These are phyloP conservation scores for Colletotrichum sp. DNA, from an alignment of 2,329 filamentous ascomycete genomes.

Conservation along the genomic window DNA sequence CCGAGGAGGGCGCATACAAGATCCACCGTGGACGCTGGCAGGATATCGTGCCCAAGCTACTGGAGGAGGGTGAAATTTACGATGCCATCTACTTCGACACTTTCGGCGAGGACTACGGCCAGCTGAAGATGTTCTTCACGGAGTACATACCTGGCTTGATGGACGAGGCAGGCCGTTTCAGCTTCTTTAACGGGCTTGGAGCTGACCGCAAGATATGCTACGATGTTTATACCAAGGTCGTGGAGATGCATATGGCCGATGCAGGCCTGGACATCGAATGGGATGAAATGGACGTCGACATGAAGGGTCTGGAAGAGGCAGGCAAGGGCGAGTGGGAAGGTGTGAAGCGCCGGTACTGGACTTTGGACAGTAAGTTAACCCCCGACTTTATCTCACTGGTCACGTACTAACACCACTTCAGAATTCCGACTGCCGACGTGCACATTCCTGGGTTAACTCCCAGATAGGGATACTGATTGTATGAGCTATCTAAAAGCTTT, in stretches of 20 bases:
- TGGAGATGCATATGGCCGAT: constrained; percentile 88
- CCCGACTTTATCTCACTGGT: background rate
- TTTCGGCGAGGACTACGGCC: constrained; percentile 90
- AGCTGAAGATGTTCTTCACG: constrained; percentile 85
- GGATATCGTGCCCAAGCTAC: constrained; percentile 72
- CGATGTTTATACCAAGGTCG: constrained; percentile 92
- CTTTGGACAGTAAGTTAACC: constrained; percentile 67
- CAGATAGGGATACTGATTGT: background rate
- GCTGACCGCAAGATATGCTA: constrained; percentile 93
- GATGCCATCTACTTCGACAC: constrained; percentile 98
- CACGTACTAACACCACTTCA: constrained; percentile 30
- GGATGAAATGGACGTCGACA: constrained; percentile 77
- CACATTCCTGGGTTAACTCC: constrained; percentile 69
- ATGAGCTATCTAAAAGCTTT: constrained; percentile 11
- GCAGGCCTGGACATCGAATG: constrained; percentile 90
- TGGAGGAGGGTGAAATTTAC: constrained; percentile 73
- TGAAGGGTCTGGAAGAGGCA: constrained; percentile 65
- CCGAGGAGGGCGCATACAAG: constrained; percentile 71
- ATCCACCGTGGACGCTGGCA: constrained; percentile 83
- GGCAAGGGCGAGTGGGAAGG: constrained; percentile 85
- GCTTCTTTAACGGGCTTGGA: constrained; percentile 90
- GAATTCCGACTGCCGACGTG: constrained; percentile 77
- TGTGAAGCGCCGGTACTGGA: constrained; percentile 89
- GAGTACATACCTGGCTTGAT: constrained; percentile 85
- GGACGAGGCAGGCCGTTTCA: constrained; percentile 74